Evolutionary conservation across 305 asterid species (phyloP), one percentile per base, ranked within the genome.

Genomic region (Nicotiana rustica): DNA sequence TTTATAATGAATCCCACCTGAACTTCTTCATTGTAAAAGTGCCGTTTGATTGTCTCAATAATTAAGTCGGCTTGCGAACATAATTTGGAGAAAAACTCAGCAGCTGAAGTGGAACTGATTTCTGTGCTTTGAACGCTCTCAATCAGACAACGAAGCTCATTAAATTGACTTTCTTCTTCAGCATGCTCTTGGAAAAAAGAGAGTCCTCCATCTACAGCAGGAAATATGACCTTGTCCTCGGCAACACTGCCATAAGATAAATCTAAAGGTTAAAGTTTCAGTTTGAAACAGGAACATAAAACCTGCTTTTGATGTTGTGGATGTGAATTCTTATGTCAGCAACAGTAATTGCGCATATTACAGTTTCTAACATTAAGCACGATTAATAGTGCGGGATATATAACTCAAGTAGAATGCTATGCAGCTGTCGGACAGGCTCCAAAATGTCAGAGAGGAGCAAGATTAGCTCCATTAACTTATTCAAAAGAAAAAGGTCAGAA

Each of bases 11-110:
- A 6, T 21, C 78, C 41, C 82, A 87, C 92, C 92, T 89, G 89
- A 68, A 80, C 83, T 89, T 89, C 92, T 81, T 89, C 92, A 62
- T 81, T 86, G 73, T 82, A 70, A 70, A 87, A 89, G 69, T 89
- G 92, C 77, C 65, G 81, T 75, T 89, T 82, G 79, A 89, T 87
- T 79, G 88, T 87, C 71, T 88, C 86, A 85, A 87, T 87, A 35
- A 89, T 85, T 81, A 87, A 80, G 86, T 89, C 90, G 36, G 92
- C 92, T 49, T 89, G 92, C 29, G 87, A 84, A 82, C 88, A 87
- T 70, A 89, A 86, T 81, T 84, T 87, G 15, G 90, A 47, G 65
- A 84, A 89, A 82, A 89, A 87, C 68, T 87, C 92, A 38, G 88
- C 86, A 80, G 88, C 84, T 84, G 89, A 89, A 25, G 84, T 61